Percentiles rank a stretch among this genome's conserved stretches.
These are phyloP conservation scores for Saccharomycopsis phalli DNA, from an alignment of 1,139 yeast genomes.

Conservation along the genomic window DNA sequence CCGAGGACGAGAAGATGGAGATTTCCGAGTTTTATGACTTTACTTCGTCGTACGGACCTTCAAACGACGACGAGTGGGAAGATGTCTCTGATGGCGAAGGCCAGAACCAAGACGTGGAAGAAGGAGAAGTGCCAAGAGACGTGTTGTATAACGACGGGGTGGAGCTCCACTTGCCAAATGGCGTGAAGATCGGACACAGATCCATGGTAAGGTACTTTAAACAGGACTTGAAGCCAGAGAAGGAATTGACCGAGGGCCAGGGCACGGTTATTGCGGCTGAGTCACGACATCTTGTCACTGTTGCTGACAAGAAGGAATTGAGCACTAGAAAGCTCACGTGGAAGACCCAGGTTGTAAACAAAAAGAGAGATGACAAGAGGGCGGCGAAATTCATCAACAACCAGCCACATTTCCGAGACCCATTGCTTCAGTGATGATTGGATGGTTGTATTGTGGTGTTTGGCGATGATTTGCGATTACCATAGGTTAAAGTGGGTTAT, in stretches of 20 bases:
- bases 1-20: conserved; percentile 70
- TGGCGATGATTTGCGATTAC: no score
- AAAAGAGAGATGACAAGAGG: conserved; percentile 66
- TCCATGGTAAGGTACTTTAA: conserved; percentile 78
- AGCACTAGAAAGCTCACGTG: conserved; percentile 67
- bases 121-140: conserved; percentile 34
- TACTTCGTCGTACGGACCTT: conserved; percentile 38
- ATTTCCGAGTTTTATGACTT: conserved; percentile 84
- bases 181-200: conserved; percentile 84
- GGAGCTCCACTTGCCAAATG: conserved; percentile 80
- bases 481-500: no score
- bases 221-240: conserved; percentile 73
- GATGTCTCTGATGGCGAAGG: conserved; percentile 35
- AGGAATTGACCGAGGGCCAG: conserved; percentile 74
- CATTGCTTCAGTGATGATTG: conserved; percentile 59
- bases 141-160: conserved; percentile 54
- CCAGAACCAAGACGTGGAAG: conserved; percentile 33
- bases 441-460: not conserved
- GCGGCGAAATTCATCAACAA: conserved; percentile 74
- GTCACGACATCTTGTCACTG: conserved; percentile 57
- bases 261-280: conserved; percentile 93
- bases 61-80: conserved; percentile 27
- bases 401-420: conserved; percentile 91
- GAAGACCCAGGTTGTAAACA: conserved; percentile 60
- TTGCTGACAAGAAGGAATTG: conserved; percentile 44